Evolutionary conservation across 306 rosid species (phyloP), one percentile per base, ranked within the genome.

Genomic region (Acacia acuminata): DNA sequence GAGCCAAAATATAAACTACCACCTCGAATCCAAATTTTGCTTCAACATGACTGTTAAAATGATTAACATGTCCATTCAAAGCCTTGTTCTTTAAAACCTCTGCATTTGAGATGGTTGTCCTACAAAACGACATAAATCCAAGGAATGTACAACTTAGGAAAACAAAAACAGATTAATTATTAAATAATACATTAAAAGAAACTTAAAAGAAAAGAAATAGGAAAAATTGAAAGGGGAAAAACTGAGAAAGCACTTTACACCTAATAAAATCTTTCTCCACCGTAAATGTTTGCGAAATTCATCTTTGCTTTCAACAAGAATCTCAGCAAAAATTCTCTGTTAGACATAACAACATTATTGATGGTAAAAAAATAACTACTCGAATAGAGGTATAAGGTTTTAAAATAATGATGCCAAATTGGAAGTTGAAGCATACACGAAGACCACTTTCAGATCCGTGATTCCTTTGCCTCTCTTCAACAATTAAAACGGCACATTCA

Each of bases 271-370:
- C n/a, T n/a, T n/a, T n/a, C n/a, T n/a, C n/a, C n/a, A n/a, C n/a
- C n/a, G n/a, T n/a, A n/a, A n/a, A n/a, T n/a, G n/a, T n/a, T n/a
- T n/a, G n/a, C n/a, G 89, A 86, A 96, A 96, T 80, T 91, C 97
- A 68, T 92, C 97, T 73, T 88, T 87, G 83, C 85, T 91, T 80
- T 92, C 97, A 77, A 96, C 87, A 66, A 94, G 93, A 72, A 98
- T 96, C 88, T 85, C 92, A 22, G 92, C 99, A 64, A 96, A 96
- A 65, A 94, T 86, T 80, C 87, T 86, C 99, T 96, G 93, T n/a
- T 74, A 70, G 75, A 85, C 82, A 79, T n/a, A 55, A 72, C 51
- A 84, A 80, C n/a, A 45, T n/a, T n/a, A n/a, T n/a, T n/a, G n/a
- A n/a, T n/a, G n/a, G n/a, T n/a, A n/a, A n/a, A n/a, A n/a, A n/a